These are phyloP conservation scores for Suillus decipiens DNA, from an alignment of 768 basidiomycete genomes.

Conservation along the genomic window DNA sequence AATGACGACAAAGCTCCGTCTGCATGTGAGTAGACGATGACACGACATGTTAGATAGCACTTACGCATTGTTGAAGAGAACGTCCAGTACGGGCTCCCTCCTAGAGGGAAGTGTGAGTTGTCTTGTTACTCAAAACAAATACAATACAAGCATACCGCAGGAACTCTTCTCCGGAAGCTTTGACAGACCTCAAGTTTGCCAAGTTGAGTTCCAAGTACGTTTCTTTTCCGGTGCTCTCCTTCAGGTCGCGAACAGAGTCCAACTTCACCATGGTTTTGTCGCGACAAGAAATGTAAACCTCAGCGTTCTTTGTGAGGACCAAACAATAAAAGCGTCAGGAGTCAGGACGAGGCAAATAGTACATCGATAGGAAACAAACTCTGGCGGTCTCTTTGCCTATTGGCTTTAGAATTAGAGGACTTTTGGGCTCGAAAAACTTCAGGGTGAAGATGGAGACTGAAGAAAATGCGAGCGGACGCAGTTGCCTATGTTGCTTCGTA, in stretches of 20 bases:
- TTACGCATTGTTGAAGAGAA: conserved; percentile 36
- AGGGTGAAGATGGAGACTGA: no score
- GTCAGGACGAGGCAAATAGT: neutral
- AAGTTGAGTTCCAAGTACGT: conserved; percentile 47
- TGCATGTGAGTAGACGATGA: neutral
- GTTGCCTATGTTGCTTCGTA: no score
- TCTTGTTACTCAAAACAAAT: neutral
- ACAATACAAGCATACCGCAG: conserved; percentile 23
- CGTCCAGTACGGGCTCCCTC: conserved; percentile 28
- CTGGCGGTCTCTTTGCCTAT: conserved; percentile 47
- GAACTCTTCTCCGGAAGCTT: conserved; percentile 43
- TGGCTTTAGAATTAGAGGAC: no score
- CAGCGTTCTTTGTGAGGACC: conserved; percentile 47
- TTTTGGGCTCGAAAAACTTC: no score
- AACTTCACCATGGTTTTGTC: conserved; percentile 36
- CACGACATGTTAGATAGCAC: conserved; percentile 13
- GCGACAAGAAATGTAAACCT: conserved; percentile 51
- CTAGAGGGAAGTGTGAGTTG: conserved; percentile 10
- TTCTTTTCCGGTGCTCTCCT: conserved; percentile 43
- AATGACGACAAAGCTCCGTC: conserved; percentile 28
- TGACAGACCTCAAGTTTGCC: conserved; percentile 43
- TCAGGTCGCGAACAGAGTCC: conserved; percentile 43
- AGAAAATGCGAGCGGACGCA: no score
- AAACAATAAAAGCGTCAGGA: conserved; percentile 18
- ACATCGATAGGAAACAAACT: neutral